These are phyloP conservation scores for Ophiostoma montium DNA, from an alignment of 2,329 filamentous ascomycete genomes.

Conservation along the genomic window DNA sequence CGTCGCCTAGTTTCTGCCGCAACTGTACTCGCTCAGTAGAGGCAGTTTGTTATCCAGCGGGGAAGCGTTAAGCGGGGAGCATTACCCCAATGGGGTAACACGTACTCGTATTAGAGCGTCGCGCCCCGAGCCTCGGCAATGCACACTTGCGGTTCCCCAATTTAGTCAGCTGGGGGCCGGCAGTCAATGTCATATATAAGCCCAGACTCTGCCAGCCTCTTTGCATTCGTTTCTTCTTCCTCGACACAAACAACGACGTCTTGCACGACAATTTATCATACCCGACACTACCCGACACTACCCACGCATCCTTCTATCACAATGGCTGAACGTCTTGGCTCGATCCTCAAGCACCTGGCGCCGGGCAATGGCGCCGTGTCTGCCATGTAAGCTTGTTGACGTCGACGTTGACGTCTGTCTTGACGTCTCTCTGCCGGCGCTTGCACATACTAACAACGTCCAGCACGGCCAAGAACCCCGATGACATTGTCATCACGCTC, in stretches of 20 bases:
- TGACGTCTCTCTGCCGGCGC: background rate
- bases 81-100: conserved; percentile 3
- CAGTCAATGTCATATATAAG: background rate
- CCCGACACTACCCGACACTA: background rate
- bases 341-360: conserved; percentile 74
- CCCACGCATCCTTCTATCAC: background rate
- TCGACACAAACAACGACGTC: background rate
- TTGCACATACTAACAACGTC: background rate
- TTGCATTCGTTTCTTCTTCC: background rate
- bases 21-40: background rate
- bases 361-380: conserved; percentile 53
- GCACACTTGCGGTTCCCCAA: background rate
- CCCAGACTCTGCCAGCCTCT: background rate
- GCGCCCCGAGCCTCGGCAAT: conserved; percentile 8
- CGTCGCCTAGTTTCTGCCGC: conserved; percentile 1
- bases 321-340: conserved; percentile 67
- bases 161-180: background rate
- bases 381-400: conserved; percentile 48
- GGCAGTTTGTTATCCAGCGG: background rate
- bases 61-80: conserved; percentile 5
- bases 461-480: conserved; percentile 82
- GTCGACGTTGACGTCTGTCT: too few relatives aligned
- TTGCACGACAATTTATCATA: background rate
- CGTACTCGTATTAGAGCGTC: background rate
- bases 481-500: conserved; percentile 93